Base-by-base conservation (phyloP, 1,139 yeast genomes). In the Taphrina flavorubra region DNA sequence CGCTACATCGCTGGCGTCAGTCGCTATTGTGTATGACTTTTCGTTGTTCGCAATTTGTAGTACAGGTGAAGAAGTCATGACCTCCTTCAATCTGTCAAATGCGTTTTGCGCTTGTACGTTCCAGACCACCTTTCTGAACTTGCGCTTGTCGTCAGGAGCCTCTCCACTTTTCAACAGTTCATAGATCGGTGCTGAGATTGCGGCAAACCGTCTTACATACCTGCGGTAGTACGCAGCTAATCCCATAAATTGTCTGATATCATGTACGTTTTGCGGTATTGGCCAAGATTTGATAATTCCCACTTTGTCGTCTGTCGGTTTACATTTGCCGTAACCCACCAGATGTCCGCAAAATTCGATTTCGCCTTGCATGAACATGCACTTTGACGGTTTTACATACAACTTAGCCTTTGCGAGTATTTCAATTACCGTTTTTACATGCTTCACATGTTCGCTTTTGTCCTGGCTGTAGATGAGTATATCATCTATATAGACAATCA, bases 401-500 rank as follows among this genome's bases (percentile, higher is more conserved):
- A 59, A 40, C 8, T 39, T 51, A 14, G 42, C 47, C 14, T 61
- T 47, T 7, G n/a, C 40, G 8, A 61, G 20, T 11, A n/a, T 25
- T 6, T 36, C 14, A 1, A 49, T 11, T 10, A 49, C 56, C 16
- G 16, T 61, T 20, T 44, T 10, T 2, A 61, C 63, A 13, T 61
- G 57, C 1, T 51, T n/a, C 34, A 14, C 49, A 51, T 61, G 66
- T 6, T 44, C 44, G 14, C 8, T 31, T 25, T 16, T 20, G 16
- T 51, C 10, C 40, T 51, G 39, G 3, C 11, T n/a, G 37, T 31
- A 61, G 16, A 75, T 72, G 8, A 76, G 49, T n/a, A 77, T 73
- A 66, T 76, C 78, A 68, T 75, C 78, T 16, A 76, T 61, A 68
- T 75, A 76, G 6, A 74, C 74, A 10, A 61, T 46, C 2, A 72